A percentile compares a stretch with the other conserved stretches of the same genome.
phyloP scores from a whole-genome alignment of 2,329 filamentous ascomycete genomes.

The Xenosphaeropsis pyriputrescens region DNA sequence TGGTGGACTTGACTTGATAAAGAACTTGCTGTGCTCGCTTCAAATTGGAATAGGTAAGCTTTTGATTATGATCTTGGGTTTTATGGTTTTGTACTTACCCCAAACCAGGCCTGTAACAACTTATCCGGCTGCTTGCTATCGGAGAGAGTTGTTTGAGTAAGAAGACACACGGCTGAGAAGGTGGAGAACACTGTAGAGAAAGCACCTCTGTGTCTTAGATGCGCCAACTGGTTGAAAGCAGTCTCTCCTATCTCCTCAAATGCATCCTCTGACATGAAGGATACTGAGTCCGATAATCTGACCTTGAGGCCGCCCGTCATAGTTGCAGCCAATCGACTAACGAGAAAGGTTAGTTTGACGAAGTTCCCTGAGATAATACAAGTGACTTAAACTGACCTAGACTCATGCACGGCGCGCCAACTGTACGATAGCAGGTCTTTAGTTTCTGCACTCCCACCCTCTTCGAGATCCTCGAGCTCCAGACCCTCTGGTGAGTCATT shows the following conservation, averaged over 20 bases:
- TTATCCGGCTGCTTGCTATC: too few relatives aligned
- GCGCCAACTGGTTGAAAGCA: slow-evolving; percentile 70
- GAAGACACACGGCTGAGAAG: slow-evolving; percentile 65
- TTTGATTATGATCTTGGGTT: too few relatives aligned
- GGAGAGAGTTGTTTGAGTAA: slow-evolving; percentile 39
- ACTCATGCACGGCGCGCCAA: slow-evolving; percentile 89
- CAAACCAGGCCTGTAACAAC: too few relatives aligned
- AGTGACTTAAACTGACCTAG: slow-evolving; percentile 41
- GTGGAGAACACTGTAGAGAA: slow-evolving; percentile 88
- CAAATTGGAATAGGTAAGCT: too few relatives aligned
- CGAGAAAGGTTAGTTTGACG: too few relatives aligned
- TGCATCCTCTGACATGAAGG: slow-evolving; percentile 23
- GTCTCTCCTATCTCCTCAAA: slow-evolving; percentile 57
- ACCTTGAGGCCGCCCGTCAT: too few relatives aligned
- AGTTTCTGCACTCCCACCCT: slow-evolving; percentile 56
- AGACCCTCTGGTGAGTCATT: slow-evolving; percentile 91
- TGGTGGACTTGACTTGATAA: slow-evolving; percentile 63
- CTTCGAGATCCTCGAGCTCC: slow-evolving; percentile 61
- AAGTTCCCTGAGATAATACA: too few relatives aligned
- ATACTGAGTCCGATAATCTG: too few relatives aligned
- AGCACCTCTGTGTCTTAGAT: slow-evolving; percentile 76
- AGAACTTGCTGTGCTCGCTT: slow-evolving; percentile 29
- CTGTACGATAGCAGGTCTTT: slow-evolving; percentile 91
- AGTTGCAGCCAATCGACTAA: too few relatives aligned
- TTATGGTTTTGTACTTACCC: too few relatives aligned